Base-by-base conservation (phyloP, 169 alveolate species). In the Plasmodium blacklocki region DNA sequence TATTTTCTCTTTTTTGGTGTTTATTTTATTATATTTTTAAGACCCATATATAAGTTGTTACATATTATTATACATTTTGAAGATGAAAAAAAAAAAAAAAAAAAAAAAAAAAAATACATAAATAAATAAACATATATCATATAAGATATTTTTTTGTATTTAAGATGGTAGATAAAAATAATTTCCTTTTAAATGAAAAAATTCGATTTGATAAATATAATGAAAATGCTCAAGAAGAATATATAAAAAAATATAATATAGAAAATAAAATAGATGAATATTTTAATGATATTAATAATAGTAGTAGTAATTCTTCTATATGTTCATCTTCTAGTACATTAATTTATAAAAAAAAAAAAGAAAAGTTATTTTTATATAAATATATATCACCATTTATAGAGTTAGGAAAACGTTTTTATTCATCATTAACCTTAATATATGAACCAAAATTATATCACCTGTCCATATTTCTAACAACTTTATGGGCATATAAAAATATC, bases 391-490 rank as follows among this genome's bases (percentile, higher is more conserved):
- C 89, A n/a, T 29, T 78, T 21, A 52, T 78, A 7, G 78, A 78
- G 1, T 52, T 78, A 19, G 89, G 71, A 29, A 78, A 78, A 32
- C 73, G 39, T 50, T 78, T 78, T 26, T 78, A 78, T 58, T 63
- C 78, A 2, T 66, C 89, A 1, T 1, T 78, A 15, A 78, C 68
- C 0, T 21, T 78, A 15, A 29, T 78, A 3, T 78, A 78, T 59
- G 89, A 78, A 78, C 89, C 89, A 14, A 78, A 78, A 43, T 50
- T 78, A 66, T 66, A 52, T 58, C 89, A 78, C 15, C 26, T 78
- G 11, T 78, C 89, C 6, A 39, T 78, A 12, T 52, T 78, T 43
- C 14, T 78, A 32, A 64, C 89, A 2, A 50, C 43, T 3, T 58
- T 78, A 45, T 78, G 89, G 89, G 89, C 62, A 23, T 78, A 66